Evolutionary conservation across 257 asterid species (phyloP).

Genomic region (Solanum clarkiae): DNA sequence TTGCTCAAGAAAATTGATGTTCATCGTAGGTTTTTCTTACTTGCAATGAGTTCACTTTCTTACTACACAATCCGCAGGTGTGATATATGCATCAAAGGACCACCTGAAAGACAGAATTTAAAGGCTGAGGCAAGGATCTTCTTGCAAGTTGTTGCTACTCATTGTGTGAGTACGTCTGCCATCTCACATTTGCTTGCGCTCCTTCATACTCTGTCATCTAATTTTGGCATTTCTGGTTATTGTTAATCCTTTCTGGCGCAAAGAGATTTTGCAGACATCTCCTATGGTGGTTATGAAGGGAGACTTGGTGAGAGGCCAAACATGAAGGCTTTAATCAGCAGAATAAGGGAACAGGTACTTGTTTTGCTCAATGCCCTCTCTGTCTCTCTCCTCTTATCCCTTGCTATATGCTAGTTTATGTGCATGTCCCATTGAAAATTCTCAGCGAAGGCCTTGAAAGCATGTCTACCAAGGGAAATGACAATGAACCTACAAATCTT

Average conservation of each 20-base stretch:
- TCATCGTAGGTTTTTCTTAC: not conserved
- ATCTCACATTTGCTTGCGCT: not conserved
- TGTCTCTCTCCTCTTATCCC: not conserved
- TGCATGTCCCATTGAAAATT: not conserved
- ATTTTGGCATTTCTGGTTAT: not conserved
- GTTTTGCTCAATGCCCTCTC: not conserved
- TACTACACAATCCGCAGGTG: conserved; percentile 27
- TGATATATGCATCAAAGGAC: conserved; percentile 54
- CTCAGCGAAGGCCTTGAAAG: not conserved
- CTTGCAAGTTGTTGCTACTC: conserved; percentile 40
- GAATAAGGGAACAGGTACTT: conserved; percentile 59
- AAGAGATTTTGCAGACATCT: conserved; percentile 15
- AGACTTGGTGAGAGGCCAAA: conserved; percentile 30
- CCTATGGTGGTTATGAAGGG: conserved; percentile 20
- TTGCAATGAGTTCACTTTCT: not conserved
- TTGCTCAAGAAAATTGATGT: not conserved
- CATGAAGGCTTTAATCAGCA: conserved; percentile 36
- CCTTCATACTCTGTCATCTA: not conserved
- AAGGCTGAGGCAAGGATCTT: conserved; percentile 39
- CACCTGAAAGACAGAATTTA: conserved; percentile 55
- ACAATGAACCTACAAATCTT: not conserved
- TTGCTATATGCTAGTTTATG: not conserved
- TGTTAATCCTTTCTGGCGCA: conserved; percentile 18
- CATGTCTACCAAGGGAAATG: not conserved
- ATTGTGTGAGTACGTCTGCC: conserved; percentile 29